Evolutionary conservation across 768 basidiomycete genomes (phyloP), one percentile per base, ranked within the genome.

Genomic region (Infundibulicybe gibba): DNA sequence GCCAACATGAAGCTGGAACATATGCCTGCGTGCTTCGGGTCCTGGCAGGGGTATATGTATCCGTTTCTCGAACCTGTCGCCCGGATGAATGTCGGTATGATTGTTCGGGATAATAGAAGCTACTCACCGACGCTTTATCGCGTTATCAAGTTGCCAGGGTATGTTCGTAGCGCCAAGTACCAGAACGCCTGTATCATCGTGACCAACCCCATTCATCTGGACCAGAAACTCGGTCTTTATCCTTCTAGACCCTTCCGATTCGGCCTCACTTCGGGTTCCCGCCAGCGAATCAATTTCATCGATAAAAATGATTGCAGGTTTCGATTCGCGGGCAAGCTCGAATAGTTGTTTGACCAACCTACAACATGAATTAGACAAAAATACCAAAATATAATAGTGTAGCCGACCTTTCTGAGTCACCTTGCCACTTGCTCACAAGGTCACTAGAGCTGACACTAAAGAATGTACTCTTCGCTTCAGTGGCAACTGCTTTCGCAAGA

Each of bases 131-230:
- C 97, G 87, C 66, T 97, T 98, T 70, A 97, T 97, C 38, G 95
- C 95, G 52, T 90, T 88, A 62, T 98, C 95, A 40, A 97, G 77
- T 61, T 94, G 90, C 95, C 95, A 98, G 2, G 97, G 97, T 44
- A 98, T 97, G 55, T 99, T 99, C 4, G 97, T 99, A 8, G 97
- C 97, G 25, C 94, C 97, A 16, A 99, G 78, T 8, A 98, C 94
- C 15, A 99, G 78, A 0, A 99, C 91, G 8, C 97, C 97, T 0
- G 90, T 90, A 64, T 97, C 94, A 49, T 99, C 97, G 59, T 97
- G 92, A 0, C 97, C 97, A 2, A 98, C 95, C 34, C 97, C 97
- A 52, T 98, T 92, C 93, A 98, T 98, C 62, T 97, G 92, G n/a
- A 94, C 90, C 41, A 94, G 71, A 54, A 94, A 95, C 66, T 97